These are phyloP conservation scores for Boletus rubroflammeus DNA, from an alignment of 768 basidiomycete species.

Conservation along the genomic window DNA sequence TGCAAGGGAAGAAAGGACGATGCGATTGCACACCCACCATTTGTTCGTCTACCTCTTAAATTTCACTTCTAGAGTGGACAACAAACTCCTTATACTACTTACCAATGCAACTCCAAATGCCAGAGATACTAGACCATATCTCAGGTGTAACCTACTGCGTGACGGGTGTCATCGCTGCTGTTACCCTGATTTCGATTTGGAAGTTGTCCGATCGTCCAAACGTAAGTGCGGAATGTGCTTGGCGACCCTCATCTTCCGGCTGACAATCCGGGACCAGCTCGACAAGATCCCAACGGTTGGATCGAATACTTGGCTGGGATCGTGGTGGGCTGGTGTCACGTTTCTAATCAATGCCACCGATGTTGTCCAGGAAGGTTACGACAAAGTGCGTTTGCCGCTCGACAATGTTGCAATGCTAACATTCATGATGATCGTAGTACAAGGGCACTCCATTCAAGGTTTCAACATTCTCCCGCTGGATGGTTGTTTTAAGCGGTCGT, in stretches of 20 bases:
- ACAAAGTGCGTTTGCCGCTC: slow-evolving; percentile 19
- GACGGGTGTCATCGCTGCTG: neutral
- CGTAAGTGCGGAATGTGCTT: neutral
- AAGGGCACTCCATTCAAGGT: slow-evolving; percentile 32
- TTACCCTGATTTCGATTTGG: neutral
- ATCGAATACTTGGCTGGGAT: slow-evolving; percentile 22
- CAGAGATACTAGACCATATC: neutral
- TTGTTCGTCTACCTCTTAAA: too few species aligned
- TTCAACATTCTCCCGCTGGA: slow-evolving; percentile 33
- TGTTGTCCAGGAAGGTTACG: slow-evolving; percentile 32
- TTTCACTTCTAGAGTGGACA: neutral
- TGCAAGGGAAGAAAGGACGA: neutral
- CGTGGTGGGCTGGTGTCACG: slow-evolving; percentile 23
- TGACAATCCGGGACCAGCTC: slow-evolving; percentile 12
- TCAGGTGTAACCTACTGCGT: neutral
- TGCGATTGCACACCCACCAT: too few species aligned
- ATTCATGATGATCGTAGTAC: slow-evolving; percentile 17
- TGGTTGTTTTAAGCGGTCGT: slow-evolving; percentile 34
- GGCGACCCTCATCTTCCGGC: too few species aligned
- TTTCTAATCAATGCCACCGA: slow-evolving; percentile 18
- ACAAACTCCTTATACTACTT: neutral
- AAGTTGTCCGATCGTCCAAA: neutral
- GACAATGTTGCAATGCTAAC: neutral
- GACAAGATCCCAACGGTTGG: slow-evolving; percentile 32
- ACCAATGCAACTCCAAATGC: neutral